Base-by-base conservation (phyloP, 1,284 basidiomycete species). In the Ustilago xerochloae region DNA sequence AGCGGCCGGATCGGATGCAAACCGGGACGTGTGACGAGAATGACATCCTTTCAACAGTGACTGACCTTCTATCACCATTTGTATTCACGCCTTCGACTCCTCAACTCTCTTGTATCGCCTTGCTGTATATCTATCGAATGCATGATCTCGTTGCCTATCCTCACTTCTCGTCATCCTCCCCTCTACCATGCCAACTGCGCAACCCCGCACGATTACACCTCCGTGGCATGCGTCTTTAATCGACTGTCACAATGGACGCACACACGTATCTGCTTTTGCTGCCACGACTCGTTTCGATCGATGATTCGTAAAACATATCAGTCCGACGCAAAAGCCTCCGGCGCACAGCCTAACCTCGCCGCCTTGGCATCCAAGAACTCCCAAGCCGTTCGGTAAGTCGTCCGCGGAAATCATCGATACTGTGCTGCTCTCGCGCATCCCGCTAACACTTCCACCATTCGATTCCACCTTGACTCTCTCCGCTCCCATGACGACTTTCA, bases 291-390 rank as follows among this genome's bases (percentile, higher is more conserved):
- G 41, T 24, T 43, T 10, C 4, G n/a, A 28, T 15, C 13, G 7
- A 29, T 15, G 10, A 15, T 48, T 10, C 33, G 7, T 15, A 13
- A 3, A 4, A 33, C 28, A 9, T 30, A 22, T n/a, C 22, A 69
- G 71, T 74, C 71, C 50, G 66, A 74, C 66, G 66, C 71, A 60
- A 74, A 70, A 43, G 56, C 72, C n/a, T 45, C 67, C 13, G 67
- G 67, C 54, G 63, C 66, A 7, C 63, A 70, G 59, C 66, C 76
- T 48, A 78, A 78, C 62, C 71, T 78, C 52, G 76, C 76, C 50
- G 76, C 76, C 56, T 50, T 78, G 56, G 76, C 76, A 18, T 67
- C 60, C 55, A 69, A 62, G 52, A 69, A 76, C 63, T 78, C 76
- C 20, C 63, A 64, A 32, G 53, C 70, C 35, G 70, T 78, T 38